Conservation (phyloP, 495 filamentous ascomycete species). For the Talaromyces stipitatus region DNA sequence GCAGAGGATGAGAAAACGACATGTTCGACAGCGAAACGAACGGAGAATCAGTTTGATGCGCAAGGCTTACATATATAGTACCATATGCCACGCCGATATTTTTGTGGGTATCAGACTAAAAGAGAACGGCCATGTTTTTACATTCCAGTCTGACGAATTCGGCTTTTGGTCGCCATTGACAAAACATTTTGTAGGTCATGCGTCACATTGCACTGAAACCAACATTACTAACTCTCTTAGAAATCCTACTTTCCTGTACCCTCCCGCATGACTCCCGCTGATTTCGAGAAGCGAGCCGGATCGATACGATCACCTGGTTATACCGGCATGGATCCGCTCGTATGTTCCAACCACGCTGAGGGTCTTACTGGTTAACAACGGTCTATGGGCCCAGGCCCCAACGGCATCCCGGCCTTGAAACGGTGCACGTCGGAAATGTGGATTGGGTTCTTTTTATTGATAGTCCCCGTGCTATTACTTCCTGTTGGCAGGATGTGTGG, state of each 20-base stretch:
- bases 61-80: slow-evolving; percentile 9
- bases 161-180: not conserved
- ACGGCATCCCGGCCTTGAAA: too few species aligned
- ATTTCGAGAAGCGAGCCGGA: not conserved
- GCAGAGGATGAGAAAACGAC: too few species aligned
- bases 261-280: not conserved
- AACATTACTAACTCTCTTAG: not conserved
- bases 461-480: too few species aligned
- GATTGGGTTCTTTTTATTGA: too few species aligned
- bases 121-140: slow-evolving; percentile 13
- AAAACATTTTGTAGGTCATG: not conserved
- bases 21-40: not conserved
- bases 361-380: too few species aligned
- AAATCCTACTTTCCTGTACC: not conserved
- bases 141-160: not conserved
- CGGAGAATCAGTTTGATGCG: slow-evolving; percentile 1
- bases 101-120: slow-evolving; percentile 13
- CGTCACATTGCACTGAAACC: not conserved
- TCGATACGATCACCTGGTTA: too few species aligned
- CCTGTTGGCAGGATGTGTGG: slow-evolving; percentile 36
- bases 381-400: too few species aligned
- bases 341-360: too few species aligned
- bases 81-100: slow-evolving; percentile 12
- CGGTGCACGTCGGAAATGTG: too few species aligned
- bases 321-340: too few species aligned